Evolutionary conservation across 345 rosid species (phyloP), one percentile per base, ranked within the genome.

Genomic region (Syzygium aromaticum): DNA sequence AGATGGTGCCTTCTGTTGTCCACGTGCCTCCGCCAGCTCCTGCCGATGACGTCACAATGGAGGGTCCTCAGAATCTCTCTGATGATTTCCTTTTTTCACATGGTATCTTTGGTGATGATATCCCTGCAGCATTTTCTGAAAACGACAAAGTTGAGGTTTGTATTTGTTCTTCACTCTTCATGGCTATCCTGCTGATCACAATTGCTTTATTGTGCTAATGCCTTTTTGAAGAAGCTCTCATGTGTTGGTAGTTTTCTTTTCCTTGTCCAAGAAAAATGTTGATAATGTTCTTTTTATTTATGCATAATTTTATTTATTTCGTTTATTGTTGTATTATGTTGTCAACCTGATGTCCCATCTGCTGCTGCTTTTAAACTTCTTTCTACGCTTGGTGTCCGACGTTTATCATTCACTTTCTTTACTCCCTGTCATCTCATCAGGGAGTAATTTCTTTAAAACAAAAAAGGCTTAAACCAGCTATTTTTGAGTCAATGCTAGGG

Each of bases 241-340:
- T 19, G 4, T 38, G 80, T n/a, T 56, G 86, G 25, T 82, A 3
- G 25, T 54, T 53, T 84, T 54, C 38, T 53, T 23, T 52, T 84
- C 11, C 43, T 54, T 84, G 46, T 38, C 0, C 0, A 27, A 33
- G 0, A 0, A 53, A 84, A 84, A 84, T 54, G 49, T 54, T 0
- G 25, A 19, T 84, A 28, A 21, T 17, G 0, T 0, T 43, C 0
- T 22, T 54, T 53, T 40, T 33, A 43, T 1, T 51, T 0, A 52
- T 0, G 12, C 3, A 27, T 10, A n/a, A 51, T 84, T 84, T 84
- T 84, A 0, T n/a, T 52, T 0, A 13, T 1, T 7, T 33, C 38
- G 57, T 52, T 0, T 22, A 83, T 83, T 0, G 23, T 28, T 83
- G 85, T 28, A n/a, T 53, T 0, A 6, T 33, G 59, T 30, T 13